phyloP scores from a whole-genome alignment of 805 yeast genomes.

The Scheffersomyces amazonensis region DNA sequence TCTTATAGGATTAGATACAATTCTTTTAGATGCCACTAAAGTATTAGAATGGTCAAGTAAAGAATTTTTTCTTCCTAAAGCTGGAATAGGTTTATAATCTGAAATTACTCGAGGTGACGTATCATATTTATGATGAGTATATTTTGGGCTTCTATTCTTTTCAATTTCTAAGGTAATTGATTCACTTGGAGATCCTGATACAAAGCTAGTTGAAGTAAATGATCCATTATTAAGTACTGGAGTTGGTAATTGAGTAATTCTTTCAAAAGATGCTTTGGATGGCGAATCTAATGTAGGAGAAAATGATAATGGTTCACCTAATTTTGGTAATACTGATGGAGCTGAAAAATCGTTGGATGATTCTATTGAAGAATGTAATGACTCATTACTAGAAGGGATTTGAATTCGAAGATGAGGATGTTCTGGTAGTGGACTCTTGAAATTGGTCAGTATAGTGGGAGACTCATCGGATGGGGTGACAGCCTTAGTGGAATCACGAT shows the following conservation, averaged over 20 bases:
- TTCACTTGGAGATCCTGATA: not conserved
- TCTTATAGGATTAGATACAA: slow-evolving; percentile 21
- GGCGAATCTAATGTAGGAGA: slow-evolving; percentile 1
- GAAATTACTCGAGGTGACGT: slow-evolving; percentile 26
- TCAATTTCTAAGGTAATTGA: not conserved
- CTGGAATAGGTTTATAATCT: slow-evolving; percentile 29
- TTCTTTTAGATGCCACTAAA: slow-evolving; percentile 10
- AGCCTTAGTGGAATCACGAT: too few species aligned
- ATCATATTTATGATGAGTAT: not conserved
- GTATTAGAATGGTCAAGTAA: slow-evolving; percentile 8
- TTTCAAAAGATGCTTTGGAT: slow-evolving; percentile 18
- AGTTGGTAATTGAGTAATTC: slow-evolving; percentile 44
- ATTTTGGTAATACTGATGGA: not conserved
- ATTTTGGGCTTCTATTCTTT: not conserved
- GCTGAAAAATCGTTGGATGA: not conserved
- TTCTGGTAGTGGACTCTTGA: not conserved
- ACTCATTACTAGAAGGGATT: not conserved
- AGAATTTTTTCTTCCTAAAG: slow-evolving; percentile 15
- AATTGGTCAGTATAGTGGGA: not conserved
- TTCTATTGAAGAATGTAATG: not conserved
- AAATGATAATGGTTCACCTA: not conserved
- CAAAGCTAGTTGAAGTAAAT: slow-evolving; percentile 9
- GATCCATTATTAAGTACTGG: slow-evolving; percentile 32
- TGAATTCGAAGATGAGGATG: not conserved
- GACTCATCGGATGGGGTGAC: not conserved